Evolutionary conservation across 2,329 filamentous ascomycete species (phyloP).

Genomic region (Ophiostoma fasciatum): DNA sequence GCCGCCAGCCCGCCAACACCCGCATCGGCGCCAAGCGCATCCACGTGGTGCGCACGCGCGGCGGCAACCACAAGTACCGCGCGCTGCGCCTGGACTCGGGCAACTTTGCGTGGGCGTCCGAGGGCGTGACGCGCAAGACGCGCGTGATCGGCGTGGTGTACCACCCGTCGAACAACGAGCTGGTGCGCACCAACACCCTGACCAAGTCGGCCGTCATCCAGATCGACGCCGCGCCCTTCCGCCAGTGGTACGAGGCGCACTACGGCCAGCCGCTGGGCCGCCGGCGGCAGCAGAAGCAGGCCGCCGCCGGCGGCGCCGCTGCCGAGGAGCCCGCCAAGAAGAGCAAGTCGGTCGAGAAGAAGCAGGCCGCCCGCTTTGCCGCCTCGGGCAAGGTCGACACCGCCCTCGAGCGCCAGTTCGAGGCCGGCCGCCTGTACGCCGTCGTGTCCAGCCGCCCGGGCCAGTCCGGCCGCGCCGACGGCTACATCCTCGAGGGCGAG

Average conservation of each 20-base stretch:
- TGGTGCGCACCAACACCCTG: slow-evolving; percentile 99
- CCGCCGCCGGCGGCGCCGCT: slow-evolving; percentile 48
- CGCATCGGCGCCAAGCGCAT: slow-evolving; percentile 63
- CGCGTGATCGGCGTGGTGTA: slow-evolving; percentile 97
- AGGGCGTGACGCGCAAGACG: slow-evolving; percentile 96
- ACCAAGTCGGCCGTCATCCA: slow-evolving; percentile 98
- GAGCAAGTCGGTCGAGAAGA: slow-evolving; percentile 90
- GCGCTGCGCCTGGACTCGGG: slow-evolving; percentile 95
- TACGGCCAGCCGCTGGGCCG: slow-evolving; percentile 86
- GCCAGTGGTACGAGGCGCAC: slow-evolving; percentile 99
- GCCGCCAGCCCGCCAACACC: slow-evolving; percentile 98
- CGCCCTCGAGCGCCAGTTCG: slow-evolving; percentile 95
- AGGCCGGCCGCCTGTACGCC: slow-evolving; percentile 94
- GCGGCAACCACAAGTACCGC: slow-evolving; percentile 99
- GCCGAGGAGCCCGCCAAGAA: slow-evolving; percentile 65
- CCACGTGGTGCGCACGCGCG: slow-evolving; percentile 26
- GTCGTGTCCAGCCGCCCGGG: slow-evolving; percentile 86
- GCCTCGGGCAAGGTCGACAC: slow-evolving; percentile 81
- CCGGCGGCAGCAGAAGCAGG: slow-evolving; percentile 73
- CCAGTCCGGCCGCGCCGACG: slow-evolving; percentile 92
- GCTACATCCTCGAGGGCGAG: slow-evolving; percentile 97
- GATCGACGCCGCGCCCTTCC: slow-evolving; percentile 96
- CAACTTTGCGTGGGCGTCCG: slow-evolving; percentile 99
- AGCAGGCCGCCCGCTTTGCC: slow-evolving; percentile 80
- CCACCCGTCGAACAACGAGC: slow-evolving; percentile 99